Evolutionary conservation across 192 early-diverging fungal genomes (phyloP).

Genomic region (Gigaspora rosea): DNA sequence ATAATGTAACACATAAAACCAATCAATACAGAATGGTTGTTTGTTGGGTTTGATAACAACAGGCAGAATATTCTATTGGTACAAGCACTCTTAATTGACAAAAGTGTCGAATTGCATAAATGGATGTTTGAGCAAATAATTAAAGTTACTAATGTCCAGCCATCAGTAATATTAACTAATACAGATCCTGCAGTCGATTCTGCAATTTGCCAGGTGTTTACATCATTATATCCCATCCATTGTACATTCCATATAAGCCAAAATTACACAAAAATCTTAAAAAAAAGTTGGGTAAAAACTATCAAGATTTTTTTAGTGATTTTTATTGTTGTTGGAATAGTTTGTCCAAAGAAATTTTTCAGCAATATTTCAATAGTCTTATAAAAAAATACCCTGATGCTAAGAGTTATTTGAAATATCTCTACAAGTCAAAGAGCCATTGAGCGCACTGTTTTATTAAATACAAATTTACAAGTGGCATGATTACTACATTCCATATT

Average conservation of each 20-base stretch:
- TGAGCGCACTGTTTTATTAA: not conserved
- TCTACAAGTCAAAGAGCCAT: not conserved
- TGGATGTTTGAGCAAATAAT: too few species aligned
- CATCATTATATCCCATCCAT: not conserved
- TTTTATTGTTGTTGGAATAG: not conserved
- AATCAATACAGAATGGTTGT: too few species aligned
- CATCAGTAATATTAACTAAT: not conserved
- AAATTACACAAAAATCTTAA: not conserved
- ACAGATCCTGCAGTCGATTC: not conserved
- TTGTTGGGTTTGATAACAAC: too few species aligned
- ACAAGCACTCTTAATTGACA: too few species aligned
- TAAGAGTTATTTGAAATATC: not conserved
- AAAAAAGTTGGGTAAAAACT: not conserved
- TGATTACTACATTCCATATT: not conserved
- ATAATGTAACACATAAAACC: too few species aligned
- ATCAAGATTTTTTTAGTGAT: not conserved
- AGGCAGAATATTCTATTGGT: too few species aligned
- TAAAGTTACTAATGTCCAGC: not conserved
- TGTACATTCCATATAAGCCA: not conserved
- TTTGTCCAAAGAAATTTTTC: not conserved
- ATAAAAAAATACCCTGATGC: not conserved
- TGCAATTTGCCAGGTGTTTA: not conserved
- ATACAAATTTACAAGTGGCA: not conserved
- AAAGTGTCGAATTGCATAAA: too few species aligned
- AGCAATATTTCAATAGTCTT: not conserved